These are phyloP conservation scores for Jasminum sambac DNA, from an alignment of 257 asterid species.

Conservation along the genomic window DNA sequence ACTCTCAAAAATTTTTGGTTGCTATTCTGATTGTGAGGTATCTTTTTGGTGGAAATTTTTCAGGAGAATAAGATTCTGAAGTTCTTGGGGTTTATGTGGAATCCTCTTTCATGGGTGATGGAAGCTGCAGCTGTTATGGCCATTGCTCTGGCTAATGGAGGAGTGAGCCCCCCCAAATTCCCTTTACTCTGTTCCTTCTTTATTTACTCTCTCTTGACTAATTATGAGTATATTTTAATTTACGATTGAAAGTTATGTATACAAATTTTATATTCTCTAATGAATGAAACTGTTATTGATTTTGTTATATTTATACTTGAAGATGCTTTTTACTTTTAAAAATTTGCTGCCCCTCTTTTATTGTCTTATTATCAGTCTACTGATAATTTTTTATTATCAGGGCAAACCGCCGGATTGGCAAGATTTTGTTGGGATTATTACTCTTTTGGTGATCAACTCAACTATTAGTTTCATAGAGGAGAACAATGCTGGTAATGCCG, in stretches of 20 bases:
- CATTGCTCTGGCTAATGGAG: constrained; percentile 28
- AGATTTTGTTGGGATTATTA: constrained; percentile 25
- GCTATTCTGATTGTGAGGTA: background rate
- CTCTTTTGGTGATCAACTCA: constrained; percentile 24
- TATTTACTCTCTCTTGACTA: background rate
- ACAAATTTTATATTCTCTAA: background rate
- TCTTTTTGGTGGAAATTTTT: constrained; percentile 4
- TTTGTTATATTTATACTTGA: background rate
- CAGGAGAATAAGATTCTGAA: constrained; percentile 25
- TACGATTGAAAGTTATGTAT: background rate
- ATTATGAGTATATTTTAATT: background rate
- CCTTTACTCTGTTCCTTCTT: too few species aligned
- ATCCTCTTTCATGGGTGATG: constrained; percentile 29
- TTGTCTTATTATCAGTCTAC: background rate
- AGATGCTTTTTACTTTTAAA: background rate
- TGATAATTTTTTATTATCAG: constrained; percentile 5
- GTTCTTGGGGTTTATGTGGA: constrained; percentile 28
- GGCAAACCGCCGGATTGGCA: constrained; percentile 30
- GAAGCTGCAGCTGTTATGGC: constrained; percentile 29
- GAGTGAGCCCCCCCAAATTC: constrained; percentile 4
- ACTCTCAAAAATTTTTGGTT: background rate
- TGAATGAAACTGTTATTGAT: constrained; percentile 7
- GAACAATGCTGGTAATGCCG: constrained; percentile 27
- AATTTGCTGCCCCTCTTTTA: background rate
- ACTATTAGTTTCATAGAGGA: constrained; percentile 28